Evolutionary conservation across 345 rosid genomes (phyloP).

Genomic region (Citrus cavaleriei): DNA sequence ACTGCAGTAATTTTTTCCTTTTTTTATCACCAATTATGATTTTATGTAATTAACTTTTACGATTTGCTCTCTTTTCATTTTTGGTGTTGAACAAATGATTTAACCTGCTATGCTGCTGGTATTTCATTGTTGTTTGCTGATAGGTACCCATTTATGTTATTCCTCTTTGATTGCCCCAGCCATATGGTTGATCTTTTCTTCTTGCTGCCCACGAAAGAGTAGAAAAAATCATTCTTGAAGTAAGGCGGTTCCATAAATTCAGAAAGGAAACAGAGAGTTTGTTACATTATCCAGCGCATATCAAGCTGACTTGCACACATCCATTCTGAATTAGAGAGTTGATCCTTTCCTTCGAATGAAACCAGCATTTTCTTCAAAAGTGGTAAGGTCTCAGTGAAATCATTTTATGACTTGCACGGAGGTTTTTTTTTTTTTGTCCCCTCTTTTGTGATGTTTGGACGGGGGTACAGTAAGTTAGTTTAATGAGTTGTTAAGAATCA

Average conservation of each 20-base stretch:
- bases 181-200: neutral
- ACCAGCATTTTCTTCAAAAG: constrained; percentile 36
- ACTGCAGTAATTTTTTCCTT: neutral
- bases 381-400: constrained; percentile 24
- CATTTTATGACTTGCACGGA: neutral
- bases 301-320: constrained; percentile 60
- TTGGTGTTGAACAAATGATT: neutral
- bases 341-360: constrained; percentile 60
- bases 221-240: constrained; percentile 66
- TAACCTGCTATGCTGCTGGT: neutral
- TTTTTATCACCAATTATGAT: neutral
- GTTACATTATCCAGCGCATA: constrained; percentile 66
- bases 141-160: neutral
- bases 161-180: neutral
- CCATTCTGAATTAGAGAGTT: constrained; percentile 48
- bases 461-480: neutral
- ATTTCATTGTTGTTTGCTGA: neutral
- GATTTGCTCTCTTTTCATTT: neutral
- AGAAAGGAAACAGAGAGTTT: constrained; percentile 60
- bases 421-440: neutral
- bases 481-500: neutral
- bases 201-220: constrained; percentile 36
- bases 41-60: neutral
- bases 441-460: no score
- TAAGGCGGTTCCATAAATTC: constrained; percentile 81